Percentiles rank a stretch among this genome's conserved stretches.
These are phyloP conservation scores for Trichoderma oligosporum DNA, from an alignment of 2,329 filamentous ascomycete species.

Conservation along the genomic window DNA sequence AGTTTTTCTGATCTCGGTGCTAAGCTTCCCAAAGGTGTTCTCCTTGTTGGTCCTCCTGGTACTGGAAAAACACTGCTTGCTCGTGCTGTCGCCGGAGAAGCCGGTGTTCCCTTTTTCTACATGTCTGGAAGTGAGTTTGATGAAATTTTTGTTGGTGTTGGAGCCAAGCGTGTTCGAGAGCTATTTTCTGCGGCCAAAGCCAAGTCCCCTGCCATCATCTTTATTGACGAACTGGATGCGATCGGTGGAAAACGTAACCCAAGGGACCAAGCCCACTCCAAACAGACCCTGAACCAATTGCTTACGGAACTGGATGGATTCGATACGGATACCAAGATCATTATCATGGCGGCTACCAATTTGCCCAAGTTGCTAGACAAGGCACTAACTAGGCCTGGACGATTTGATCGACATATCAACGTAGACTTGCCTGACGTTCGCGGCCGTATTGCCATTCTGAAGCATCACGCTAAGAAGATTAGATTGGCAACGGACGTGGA, in stretches of 20 bases:
- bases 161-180: conserved; percentile 92
- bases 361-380: conserved; percentile 93
- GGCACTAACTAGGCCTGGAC: conserved; percentile 86
- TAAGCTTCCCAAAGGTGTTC: conserved; percentile 93
- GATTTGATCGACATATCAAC: conserved; percentile 88
- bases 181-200: conserved; percentile 77
- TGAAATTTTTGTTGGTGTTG: conserved; percentile 95
- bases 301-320: conserved; percentile 97
- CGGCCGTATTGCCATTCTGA: conserved; percentile 85
- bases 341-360: conserved; percentile 95
- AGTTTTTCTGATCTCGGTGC: conserved; percentile 92
- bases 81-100: conserved; percentile 91
- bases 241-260: conserved; percentile 93
- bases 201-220: conserved; percentile 90
- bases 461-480: conserved; percentile 91
- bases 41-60: conserved; percentile 91
- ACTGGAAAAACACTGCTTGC: conserved; percentile 97
- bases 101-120: conserved; percentile 98
- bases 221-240: conserved; percentile 91
- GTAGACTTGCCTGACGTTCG: conserved; percentile 90
- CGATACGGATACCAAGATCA: conserved; percentile 88
- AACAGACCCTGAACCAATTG: conserved; percentile 95
- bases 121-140: conserved; percentile 99
- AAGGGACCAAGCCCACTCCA: conserved; percentile 88
- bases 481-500: conserved; percentile 78